Conservation (phyloP, 148 eudicot genomes). For the Tetragonia tetragonoides region DNA sequence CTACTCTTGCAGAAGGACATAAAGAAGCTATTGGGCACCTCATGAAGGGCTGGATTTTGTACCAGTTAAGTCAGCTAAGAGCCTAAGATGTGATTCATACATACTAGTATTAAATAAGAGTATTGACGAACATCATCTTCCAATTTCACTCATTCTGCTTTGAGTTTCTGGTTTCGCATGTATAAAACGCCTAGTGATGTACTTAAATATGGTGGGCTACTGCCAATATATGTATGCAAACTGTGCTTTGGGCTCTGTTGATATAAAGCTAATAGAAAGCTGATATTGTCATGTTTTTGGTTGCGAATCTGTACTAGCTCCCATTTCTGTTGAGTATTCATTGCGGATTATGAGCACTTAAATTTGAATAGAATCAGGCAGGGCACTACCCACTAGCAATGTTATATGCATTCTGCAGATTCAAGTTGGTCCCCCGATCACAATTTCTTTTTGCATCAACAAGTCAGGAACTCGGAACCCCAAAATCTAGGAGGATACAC, state of each 20-base stretch:
- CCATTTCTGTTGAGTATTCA: no score
- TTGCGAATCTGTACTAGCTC: background rate
- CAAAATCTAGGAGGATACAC: no score
- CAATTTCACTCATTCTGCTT: background rate
- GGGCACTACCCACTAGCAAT: no score
- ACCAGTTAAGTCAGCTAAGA: background rate
- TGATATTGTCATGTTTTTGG: background rate
- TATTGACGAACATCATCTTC: background rate
- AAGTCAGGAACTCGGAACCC: no score
- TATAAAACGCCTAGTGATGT: background rate
- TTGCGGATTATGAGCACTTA: no score
- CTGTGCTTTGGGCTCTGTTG: no score
- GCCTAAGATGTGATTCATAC: slow-evolving; percentile 12
- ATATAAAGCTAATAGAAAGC: no score
- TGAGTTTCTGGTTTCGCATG: background rate
- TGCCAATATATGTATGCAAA: no score
- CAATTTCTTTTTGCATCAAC: no score
- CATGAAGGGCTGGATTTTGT: background rate
- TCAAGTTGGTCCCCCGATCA: no score
- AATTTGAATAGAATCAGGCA: no score
- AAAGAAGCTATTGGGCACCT: slow-evolving; percentile 59
- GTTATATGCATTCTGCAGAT: no score
- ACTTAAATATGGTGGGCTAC: background rate
- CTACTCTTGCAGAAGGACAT: slow-evolving; percentile 60
- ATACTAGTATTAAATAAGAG: slow-evolving; percentile 18